Conservation (phyloP, 495 filamentous ascomycete species). For the Penicillium arizonense region DNA sequence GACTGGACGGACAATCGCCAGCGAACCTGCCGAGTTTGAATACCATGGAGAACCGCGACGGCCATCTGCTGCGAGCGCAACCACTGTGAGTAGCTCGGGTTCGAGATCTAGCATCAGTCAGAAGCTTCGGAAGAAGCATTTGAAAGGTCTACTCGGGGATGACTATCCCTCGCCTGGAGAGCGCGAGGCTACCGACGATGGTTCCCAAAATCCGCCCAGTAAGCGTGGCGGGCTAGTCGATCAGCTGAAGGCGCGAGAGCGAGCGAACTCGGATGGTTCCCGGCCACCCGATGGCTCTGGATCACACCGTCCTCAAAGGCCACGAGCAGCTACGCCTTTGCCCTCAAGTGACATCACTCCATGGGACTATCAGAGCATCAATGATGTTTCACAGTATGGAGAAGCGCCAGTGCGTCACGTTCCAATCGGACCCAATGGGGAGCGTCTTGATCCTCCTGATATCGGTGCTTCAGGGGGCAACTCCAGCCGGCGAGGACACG, state of each 20-base stretch:
- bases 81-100: conserved; percentile 84
- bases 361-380: conserved; percentile 88
- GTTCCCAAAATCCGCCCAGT: conserved; percentile 17
- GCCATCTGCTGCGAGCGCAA: conserved; percentile 86
- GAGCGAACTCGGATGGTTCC: conserved; percentile 68
- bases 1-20: conserved; percentile 57
- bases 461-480: conserved; percentile 40
- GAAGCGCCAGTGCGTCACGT: conserved; percentile 77
- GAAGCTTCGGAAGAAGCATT: conserved; percentile 63
- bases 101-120: conserved; percentile 76
- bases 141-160: conserved; percentile 86
- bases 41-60: conserved; percentile 73
- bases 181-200: conserved; percentile 70
- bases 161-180: conserved; percentile 63
- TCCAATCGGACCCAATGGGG: conserved; percentile 66
- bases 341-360: conserved; percentile 93
- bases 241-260: conserved; percentile 57
- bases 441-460: conserved; percentile 53
- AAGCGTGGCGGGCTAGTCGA: conserved; percentile 48
- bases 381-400: conserved; percentile 78
- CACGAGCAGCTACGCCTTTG: conserved; percentile 65
- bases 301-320: conserved; percentile 69
- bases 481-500: conserved; percentile 59
- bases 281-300: conserved; percentile 38
- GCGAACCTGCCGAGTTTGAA: conserved; percentile 65